Evolutionary conservation across 2,329 filamentous ascomycete species (phyloP).

Genomic region (Botryotinia globosa): DNA sequence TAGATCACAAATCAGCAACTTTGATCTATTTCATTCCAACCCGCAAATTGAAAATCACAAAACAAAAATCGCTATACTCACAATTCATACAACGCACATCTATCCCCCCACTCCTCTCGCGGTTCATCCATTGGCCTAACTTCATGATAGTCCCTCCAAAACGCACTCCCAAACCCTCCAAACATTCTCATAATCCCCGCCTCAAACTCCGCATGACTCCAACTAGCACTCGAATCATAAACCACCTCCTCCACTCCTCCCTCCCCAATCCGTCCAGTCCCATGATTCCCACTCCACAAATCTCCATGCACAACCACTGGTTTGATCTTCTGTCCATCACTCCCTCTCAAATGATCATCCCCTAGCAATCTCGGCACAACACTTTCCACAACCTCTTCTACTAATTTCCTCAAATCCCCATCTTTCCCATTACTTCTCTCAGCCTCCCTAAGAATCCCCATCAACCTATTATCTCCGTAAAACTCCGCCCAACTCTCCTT

Average conservation of each 20-base stretch:
- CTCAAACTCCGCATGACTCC: slow-evolving; percentile 86
- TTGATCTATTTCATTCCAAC: not conserved
- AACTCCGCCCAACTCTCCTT: slow-evolving; percentile 78
- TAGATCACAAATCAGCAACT: slow-evolving; percentile 38
- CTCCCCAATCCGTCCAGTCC: slow-evolving; percentile 57
- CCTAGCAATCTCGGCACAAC: slow-evolving; percentile 78
- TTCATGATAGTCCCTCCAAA: slow-evolving; percentile 74
- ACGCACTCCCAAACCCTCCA: slow-evolving; percentile 72
- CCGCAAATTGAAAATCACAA: not conserved
- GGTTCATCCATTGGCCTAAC: slow-evolving; percentile 79
- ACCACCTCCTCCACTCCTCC: slow-evolving; percentile 68
- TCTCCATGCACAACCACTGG: slow-evolving; percentile 88
- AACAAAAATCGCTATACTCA: slow-evolving; percentile 46
- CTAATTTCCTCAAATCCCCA: slow-evolving; percentile 55
- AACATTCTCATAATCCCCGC: slow-evolving; percentile 97
- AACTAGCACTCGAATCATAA: slow-evolving; percentile 78
- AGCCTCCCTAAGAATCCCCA: slow-evolving; percentile 58
- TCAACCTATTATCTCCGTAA: slow-evolving; percentile 72
- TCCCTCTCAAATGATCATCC: slow-evolving; percentile 58
- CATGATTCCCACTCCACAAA: slow-evolving; percentile 87
- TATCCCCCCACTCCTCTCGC: slow-evolving; percentile 77
- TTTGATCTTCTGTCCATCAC: slow-evolving; percentile 51
- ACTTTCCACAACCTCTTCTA: slow-evolving; percentile 59
- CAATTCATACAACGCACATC: slow-evolving; percentile 78
- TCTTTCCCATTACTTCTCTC: slow-evolving; percentile 64